Base-by-base conservation (phyloP, 129 eudicot genomes). In the Pulicaria dysenterica region DNA sequence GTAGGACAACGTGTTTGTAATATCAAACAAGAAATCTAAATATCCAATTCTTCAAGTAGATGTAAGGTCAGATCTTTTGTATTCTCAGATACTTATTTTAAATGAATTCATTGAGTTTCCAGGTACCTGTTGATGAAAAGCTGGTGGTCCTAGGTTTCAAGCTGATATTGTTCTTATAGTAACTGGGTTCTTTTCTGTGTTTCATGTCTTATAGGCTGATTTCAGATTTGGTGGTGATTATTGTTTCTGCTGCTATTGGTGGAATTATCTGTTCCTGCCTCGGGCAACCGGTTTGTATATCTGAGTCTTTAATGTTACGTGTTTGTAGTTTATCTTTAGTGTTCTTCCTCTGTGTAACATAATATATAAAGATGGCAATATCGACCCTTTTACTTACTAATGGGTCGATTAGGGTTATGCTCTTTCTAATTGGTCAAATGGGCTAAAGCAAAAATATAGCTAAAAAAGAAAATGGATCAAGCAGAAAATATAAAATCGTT, bases 171-270 rank as follows among this genome's bases (percentile, higher is more conserved):
- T 55, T 74, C 19, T 8, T 69, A 59, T 55, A 58, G 39, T 40
- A 45, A 58, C 19, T n/a, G 10, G 74, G 13, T 68, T 58, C 67
- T 10, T 49, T 10, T 37, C 5, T 3, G 9, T 53, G 24, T 64
- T 68, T 38, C 47, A 12, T 74, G 58, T 73, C 44, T 81, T 81
- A 72, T 64, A 95, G 99, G 95, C 75, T 95, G 56, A 95, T 95
- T 62, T 95, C 99, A 47, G 99, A 95, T 80, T 80, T 95, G 90
- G 99, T 95, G 71, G 97, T 95, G 50, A 88, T 88, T 72, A 88
- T 88, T 79, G 99, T 95, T 76, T 90, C 99, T 83, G 99, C 99
- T 81, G 96, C 99, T 40, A 87, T 87, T 79, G 99, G 96, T 86
- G 99, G 99, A 76, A 95, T 95, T 36, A 71, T 86, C 77, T 95